These are phyloP conservation scores for Microcyclospora pomicola DNA, from an alignment of 2,329 filamentous ascomycete species.

Conservation along the genomic window DNA sequence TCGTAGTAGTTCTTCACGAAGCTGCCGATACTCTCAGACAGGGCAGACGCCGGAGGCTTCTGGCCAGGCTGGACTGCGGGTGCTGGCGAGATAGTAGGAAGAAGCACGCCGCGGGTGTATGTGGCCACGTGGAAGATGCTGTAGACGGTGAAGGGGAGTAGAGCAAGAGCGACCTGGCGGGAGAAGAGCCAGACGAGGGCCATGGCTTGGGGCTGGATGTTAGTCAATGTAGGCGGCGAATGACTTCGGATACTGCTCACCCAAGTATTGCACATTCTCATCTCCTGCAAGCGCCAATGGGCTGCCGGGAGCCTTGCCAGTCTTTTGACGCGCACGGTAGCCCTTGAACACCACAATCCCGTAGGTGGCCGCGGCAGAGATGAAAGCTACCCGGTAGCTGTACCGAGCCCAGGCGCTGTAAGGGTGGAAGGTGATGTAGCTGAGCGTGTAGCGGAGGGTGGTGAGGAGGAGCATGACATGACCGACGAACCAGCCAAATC, in stretches of 20 bases:
- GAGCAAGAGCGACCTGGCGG: slow-evolving; percentile 75
- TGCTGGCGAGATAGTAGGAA: slow-evolving; percentile 69
- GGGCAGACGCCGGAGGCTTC: slow-evolving; percentile 45
- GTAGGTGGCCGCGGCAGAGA: slow-evolving; percentile 82
- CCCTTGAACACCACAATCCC: slow-evolving; percentile 99
- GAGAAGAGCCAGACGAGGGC: slow-evolving; percentile 89
- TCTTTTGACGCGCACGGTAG: slow-evolving; percentile 70
- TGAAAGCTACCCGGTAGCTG: slow-evolving; percentile 79
- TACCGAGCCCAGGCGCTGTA: slow-evolving; percentile 63
- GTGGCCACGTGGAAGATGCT: slow-evolving; percentile 97
- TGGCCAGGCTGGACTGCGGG: slow-evolving; percentile 39
- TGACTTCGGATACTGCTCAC: slow-evolving; percentile 41
- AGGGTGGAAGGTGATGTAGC: slow-evolving; percentile 81
- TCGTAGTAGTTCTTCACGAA: slow-evolving; percentile 99
- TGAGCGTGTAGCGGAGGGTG: slow-evolving; percentile 69
- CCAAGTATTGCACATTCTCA: slow-evolving; percentile 95
- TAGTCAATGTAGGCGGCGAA: background rate
- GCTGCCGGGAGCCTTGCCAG: slow-evolving; percentile 48
- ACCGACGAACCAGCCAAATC: slow-evolving; percentile 62
- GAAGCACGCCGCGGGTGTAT: slow-evolving; percentile 84
- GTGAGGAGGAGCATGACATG: slow-evolving; percentile 76
- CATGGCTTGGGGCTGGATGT: slow-evolving; percentile 49
- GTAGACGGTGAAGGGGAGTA: slow-evolving; percentile 92
- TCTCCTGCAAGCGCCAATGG: slow-evolving; percentile 58
- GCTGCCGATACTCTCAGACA: slow-evolving; percentile 70